Conservation (phyloP, 148 eudicot genomes). For the Gaultheria prostrata region DNA sequence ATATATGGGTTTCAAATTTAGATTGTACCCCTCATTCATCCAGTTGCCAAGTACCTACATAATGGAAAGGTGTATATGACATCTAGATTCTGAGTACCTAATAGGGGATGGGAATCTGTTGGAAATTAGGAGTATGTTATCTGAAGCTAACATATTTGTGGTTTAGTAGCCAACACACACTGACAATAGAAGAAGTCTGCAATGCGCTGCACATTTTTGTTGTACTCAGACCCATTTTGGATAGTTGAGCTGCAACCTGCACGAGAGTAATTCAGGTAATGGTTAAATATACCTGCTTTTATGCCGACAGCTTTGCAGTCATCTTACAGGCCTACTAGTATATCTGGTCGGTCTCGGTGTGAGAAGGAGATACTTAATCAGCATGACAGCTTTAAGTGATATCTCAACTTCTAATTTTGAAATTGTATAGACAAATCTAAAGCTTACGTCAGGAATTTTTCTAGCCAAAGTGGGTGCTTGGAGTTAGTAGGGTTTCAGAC, state of each 20-base stretch:
- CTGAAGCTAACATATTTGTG: neutral
- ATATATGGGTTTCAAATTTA: neutral
- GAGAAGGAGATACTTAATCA: neutral
- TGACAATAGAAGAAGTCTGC: neutral
- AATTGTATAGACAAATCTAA: neutral
- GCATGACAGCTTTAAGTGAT: neutral
- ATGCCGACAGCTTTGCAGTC: neutral
- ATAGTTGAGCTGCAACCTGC: neutral
- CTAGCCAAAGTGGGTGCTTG: neutral
- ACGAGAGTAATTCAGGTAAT: neutral
- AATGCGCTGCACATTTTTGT: neutral
- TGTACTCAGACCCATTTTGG: neutral
- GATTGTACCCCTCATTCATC: neutral
- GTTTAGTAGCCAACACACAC: neutral
- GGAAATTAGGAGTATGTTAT: slow-evolving; percentile 4
- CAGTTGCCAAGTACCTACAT: neutral
- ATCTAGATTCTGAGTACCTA: neutral
- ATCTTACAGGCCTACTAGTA: neutral
- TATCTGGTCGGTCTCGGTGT: neutral
- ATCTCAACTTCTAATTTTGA: no score
- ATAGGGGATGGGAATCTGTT: neutral
- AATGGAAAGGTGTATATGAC: neutral
- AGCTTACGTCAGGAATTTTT: neutral
- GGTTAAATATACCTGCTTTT: neutral
- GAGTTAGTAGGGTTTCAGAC: neutral